Evolutionary conservation across 305 asterid genomes (phyloP).

Genomic region (Petunia hybrid): DNA sequence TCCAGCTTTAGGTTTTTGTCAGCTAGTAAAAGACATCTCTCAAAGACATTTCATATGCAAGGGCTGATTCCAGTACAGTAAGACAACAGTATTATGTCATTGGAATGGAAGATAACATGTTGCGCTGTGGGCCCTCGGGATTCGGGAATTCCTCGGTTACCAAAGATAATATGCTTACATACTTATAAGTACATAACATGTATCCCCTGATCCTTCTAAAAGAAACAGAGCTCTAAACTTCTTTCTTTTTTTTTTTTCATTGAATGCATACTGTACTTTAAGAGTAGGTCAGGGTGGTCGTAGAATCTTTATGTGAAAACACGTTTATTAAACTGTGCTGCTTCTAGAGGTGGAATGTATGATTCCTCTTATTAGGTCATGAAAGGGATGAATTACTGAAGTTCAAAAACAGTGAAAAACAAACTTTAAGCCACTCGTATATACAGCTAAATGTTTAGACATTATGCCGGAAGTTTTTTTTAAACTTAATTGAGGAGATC

Average conservation of each 20-base stretch:
- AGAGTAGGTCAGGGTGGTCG: not conserved
- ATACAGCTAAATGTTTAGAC: not conserved
- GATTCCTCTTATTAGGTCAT: not conserved
- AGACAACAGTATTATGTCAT: no score
- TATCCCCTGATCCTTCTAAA: no score
- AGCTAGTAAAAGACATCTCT: not conserved
- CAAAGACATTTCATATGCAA: not conserved
- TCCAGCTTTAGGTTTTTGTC: not conserved
- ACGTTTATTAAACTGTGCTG: not conserved
- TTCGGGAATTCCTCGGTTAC: no score
- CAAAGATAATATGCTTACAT: no score
- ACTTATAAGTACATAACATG: no score
- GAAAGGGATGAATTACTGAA: not conserved
- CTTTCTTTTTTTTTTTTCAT: not conserved
- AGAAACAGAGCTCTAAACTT: no score
- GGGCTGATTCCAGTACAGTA: no score
- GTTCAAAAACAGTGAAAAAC: not conserved
- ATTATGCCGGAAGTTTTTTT: not conserved
- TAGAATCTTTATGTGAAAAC: not conserved
- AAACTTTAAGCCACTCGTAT: not conserved
- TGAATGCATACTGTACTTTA: not conserved
- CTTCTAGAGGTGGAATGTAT: not conserved
- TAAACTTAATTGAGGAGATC: not conserved
- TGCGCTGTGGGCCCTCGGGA: not conserved
- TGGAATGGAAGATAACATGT: not conserved